phyloP scores from a whole-genome alignment of 176 grass and related monocot genomes.

The Olyra latifolia region DNA sequence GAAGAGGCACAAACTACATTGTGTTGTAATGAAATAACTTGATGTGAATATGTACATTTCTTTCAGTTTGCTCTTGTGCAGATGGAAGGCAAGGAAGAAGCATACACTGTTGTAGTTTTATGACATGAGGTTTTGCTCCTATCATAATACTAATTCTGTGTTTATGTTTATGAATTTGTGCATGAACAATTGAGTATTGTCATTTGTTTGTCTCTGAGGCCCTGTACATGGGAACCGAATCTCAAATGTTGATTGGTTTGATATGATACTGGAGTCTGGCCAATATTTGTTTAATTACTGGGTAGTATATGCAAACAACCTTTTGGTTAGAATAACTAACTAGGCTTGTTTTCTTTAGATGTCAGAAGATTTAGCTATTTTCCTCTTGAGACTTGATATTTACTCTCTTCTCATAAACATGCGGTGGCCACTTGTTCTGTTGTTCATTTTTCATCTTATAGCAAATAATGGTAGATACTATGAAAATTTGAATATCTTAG shows the following conservation, averaged over 20 bases:
- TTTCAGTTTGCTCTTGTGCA: conserved; percentile 8
- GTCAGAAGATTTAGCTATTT: not conserved
- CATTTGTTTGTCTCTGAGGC: conserved; percentile 1
- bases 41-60: not conserved
- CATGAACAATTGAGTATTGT: not conserved
- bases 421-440: not conserved
- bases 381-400: not conserved
- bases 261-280: not conserved
- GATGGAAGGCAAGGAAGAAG: not conserved
- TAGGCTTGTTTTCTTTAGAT: too few relatives aligned
- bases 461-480: not conserved
- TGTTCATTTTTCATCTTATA: not conserved
- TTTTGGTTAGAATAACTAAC: not conserved
- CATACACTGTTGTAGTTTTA: not conserved
- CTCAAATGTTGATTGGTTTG: not conserved
- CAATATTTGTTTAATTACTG: not conserved
- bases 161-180: not conserved
- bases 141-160: not conserved
- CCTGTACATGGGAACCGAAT: not conserved
- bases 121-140: not conserved
- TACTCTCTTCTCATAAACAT: not conserved
- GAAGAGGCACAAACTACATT: not conserved
- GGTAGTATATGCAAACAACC: not conserved
- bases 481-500: not conserved
- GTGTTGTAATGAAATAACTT: not conserved